Evolutionary conservation across 1,284 basidiomycete genomes (phyloP), one percentile per base, ranked within the genome.

Genomic region (Spongispora temasekensis): DNA sequence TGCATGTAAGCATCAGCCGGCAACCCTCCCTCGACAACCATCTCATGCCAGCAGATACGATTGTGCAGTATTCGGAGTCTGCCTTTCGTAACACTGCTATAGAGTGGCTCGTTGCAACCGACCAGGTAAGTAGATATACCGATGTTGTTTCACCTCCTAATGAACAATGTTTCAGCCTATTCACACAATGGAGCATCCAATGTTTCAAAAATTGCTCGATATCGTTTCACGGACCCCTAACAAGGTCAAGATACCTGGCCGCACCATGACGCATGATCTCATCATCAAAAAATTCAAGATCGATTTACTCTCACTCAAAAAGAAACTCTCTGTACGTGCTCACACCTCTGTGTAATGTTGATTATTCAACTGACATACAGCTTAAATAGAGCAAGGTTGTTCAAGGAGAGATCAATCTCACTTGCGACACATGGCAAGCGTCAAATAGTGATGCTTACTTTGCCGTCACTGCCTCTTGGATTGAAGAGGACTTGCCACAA

Each of bases 271-370:
- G 6, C 27, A 2, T 27, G 46, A 50, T 5, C 46, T 8, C 17
- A 50, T 50, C 25, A 28, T 50, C 46, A 50, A 50, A 30, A 50
- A 50, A 50, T 50, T 50, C 46, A 50, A 50, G 46, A 50, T 30
- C 17, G 27, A 30, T 50, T 17, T 50, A 12, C 25, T 50, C 25
- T 50, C 27, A 13, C 27, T 50, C 27, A 3, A 10, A 28, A 30
- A 50, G 46, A 50, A 28, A 30, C 27, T 50, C 5, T 50, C 6
- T 5, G 46, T 30, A 50, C 7, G 46, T 46, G 19, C 27, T 5
- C 21, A n/a, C n/a, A n/a, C n/a, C n/a, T n/a, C n/a, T n/a, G n/a
- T n/a, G n/a, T n/a, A n/a, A 50, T 28, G 13, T n/a, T 4, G 27
- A 17, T 28, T 50, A 50, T n/a, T 50, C 10, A 9, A 27, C 17